Percentiles rank a stretch among this genome's conserved stretches.
These are phyloP conservation scores for Yarrowia keelungensis DNA, from an alignment of 805 yeast genomes.

Conservation along the genomic window DNA sequence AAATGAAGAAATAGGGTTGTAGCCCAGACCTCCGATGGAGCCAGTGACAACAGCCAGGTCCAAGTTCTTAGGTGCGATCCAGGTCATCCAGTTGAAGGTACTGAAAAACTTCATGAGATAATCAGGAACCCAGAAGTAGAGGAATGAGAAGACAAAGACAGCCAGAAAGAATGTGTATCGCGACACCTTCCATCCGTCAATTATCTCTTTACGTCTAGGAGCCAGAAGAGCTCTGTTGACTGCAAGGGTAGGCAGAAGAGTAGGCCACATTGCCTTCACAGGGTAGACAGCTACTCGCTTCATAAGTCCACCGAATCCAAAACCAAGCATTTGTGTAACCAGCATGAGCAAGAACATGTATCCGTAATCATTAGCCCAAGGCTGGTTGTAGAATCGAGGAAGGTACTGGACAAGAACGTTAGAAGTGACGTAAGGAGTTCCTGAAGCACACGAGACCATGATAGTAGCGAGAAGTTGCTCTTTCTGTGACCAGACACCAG, in stretches of 20 bases:
- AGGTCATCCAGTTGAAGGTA: conserved; percentile 66
- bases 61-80: conserved; percentile 62
- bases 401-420: conserved; percentile 38
- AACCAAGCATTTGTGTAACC: conserved; percentile 61
- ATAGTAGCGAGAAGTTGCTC: conserved; percentile 68
- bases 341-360: conserved; percentile 57
- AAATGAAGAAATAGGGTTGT: conserved; percentile 54
- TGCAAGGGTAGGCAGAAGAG: conserved; percentile 63
- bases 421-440: conserved; percentile 46
- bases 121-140: conserved; percentile 74
- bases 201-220: conserved; percentile 53
- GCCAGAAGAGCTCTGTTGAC: conserved; percentile 47
- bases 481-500: conserved; percentile 65
- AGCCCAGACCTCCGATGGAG: conserved; percentile 51
- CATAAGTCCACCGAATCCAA: conserved; percentile 62
- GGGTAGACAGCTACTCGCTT: conserved; percentile 58
- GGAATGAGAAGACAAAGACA: conserved; percentile 54
- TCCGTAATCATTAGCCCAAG: conserved; percentile 42
- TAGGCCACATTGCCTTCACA: conserved; percentile 55
- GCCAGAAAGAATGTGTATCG: conserved; percentile 59
- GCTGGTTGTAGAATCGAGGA: conserved; percentile 39
- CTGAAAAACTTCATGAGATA: conserved; percentile 67
- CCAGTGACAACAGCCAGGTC: conserved; percentile 70
- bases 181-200: conserved; percentile 69
- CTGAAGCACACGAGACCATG: conserved; percentile 52